Evolutionary conservation across 345 rosid species (phyloP).

Genomic region (Psidium guajava): DNA sequence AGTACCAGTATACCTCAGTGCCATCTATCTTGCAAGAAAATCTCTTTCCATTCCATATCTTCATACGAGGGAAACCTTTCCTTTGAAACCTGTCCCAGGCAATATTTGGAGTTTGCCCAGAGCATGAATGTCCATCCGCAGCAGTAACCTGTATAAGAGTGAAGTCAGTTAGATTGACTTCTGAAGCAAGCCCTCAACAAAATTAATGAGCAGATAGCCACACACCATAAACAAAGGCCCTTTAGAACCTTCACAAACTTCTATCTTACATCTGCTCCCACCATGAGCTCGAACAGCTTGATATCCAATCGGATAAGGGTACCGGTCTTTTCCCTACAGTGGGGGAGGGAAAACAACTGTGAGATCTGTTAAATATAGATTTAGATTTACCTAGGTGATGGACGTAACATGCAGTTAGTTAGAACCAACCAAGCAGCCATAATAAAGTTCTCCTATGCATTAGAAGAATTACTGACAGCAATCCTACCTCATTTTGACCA

Average conservation of each 20-base stretch:
- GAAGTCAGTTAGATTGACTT: neutral
- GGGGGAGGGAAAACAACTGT: neutral
- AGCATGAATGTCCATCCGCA: constrained; percentile 42
- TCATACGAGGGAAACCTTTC: constrained; percentile 33
- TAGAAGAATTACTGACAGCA: neutral
- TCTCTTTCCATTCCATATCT: constrained; percentile 73
- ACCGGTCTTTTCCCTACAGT: constrained; percentile 77
- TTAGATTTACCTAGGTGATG: neutral
- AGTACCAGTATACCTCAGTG: constrained; percentile 34
- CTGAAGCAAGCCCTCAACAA: neutral
- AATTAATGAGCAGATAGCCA: neutral
- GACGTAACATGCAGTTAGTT: neutral
- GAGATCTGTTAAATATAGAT: neutral
- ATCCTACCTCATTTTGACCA: neutral
- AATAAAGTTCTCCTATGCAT: neutral
- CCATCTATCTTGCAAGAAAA: constrained; percentile 68
- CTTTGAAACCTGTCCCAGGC: constrained; percentile 83
- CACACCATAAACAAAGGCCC: constrained; percentile 81
- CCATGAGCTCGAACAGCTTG: constrained; percentile 52
- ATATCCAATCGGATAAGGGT: constrained; percentile 90
- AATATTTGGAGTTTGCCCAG: constrained; percentile 74
- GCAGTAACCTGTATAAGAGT: constrained; percentile 45
- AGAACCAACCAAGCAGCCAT: neutral
- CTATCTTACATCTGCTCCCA: constrained; percentile 47
- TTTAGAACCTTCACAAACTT: constrained; percentile 65